Percentiles rank a stretch among this genome's conserved stretches.
These are phyloP conservation scores for Megacollybia platyphylla DNA, from an alignment of 1,284 basidiomycete genomes.

Conservation along the genomic window DNA sequence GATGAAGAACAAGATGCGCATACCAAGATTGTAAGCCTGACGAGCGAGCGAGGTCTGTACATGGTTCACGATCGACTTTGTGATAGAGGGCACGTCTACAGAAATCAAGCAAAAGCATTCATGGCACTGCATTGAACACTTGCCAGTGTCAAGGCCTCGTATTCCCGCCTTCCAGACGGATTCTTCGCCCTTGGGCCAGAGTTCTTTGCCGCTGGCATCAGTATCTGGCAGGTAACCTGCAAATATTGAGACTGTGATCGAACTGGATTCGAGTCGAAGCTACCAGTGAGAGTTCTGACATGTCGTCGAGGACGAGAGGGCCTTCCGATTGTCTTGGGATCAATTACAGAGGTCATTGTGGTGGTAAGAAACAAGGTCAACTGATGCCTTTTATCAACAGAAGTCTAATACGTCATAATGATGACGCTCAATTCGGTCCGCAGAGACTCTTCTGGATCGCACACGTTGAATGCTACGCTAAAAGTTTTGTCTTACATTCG, in stretches of 20 bases:
- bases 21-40: conserved; percentile 72
- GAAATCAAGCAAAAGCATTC: conserved; percentile 2
- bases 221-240: conserved; percentile 65
- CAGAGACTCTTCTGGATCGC: no score
- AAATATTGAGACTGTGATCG: conserved; percentile 3
- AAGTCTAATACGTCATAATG: neutral
- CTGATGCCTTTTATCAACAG: neutral
- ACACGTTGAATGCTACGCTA: no score
- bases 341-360: conserved; percentile 42
- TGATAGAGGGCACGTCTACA: conserved; percentile 53
- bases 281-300: conserved; percentile 64
- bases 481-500: no score
- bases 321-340: conserved; percentile 52
- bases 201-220: conserved; percentile 63
- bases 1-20: conserved; percentile 4
- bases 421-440: no score
- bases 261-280: conserved; percentile 1
- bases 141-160: conserved; percentile 45
- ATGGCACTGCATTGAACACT: conserved; percentile 9
- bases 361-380: neutral
- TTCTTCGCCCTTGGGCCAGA: conserved; percentile 81
- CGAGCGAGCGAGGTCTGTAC: conserved; percentile 81
- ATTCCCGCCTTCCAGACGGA: conserved; percentile 63
- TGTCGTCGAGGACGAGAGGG: conserved; percentile 48
- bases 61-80: conserved; percentile 74